Evolutionary conservation across 352 stramenopile species (phyloP), one percentile per base, ranked within the genome.

Genomic region (Globisporangium takayamanum): DNA sequence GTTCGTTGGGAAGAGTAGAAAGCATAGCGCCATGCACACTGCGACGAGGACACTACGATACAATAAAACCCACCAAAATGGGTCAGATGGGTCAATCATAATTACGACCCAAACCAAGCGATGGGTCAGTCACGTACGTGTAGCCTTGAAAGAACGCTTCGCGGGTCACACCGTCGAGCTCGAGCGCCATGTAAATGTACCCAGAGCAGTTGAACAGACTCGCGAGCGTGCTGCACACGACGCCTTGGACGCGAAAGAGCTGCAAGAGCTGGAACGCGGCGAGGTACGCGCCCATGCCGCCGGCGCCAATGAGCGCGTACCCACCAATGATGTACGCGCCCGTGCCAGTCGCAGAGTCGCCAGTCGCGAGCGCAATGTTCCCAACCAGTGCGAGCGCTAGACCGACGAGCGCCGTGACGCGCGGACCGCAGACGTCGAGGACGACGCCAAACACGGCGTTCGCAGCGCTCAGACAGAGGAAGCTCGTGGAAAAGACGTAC

Each of bases 151-250:
- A 93, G 63, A 93, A 91, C 0, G 47, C 50, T 15, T 47, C 33
- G 1, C 80, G 76, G 8, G 70, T 74, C 44, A 89, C 62, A 8
- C 67, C 69, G 22, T 76, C 63, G n/a, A 84, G 41, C 59, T 87
- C 70, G 36, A 93, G 71, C 18, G 88, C 57, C 84, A 93, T 91
- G 61, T 90, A 93, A n/a, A 93, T 60, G 54, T 92, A 93, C 2
- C 84, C 81, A 4, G 81, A 93, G 26, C 81, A 89, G 50, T 93
- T 93, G 59, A 93, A 93, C 45, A 93, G 62, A 45, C 84, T 93
- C 18, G 84, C 91, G 18, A 91, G 62, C n/a, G 74, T 83, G 44
- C 80, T 91, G 63, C 80, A 93, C 39, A 90, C 79, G 22, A 90
- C 69, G 0, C 81, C 84, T 70, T 93, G 84, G 1, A 80, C 73